Conservation (phyloP, 202 grass and related monocot species). For the Eragrostis tef region DNA sequence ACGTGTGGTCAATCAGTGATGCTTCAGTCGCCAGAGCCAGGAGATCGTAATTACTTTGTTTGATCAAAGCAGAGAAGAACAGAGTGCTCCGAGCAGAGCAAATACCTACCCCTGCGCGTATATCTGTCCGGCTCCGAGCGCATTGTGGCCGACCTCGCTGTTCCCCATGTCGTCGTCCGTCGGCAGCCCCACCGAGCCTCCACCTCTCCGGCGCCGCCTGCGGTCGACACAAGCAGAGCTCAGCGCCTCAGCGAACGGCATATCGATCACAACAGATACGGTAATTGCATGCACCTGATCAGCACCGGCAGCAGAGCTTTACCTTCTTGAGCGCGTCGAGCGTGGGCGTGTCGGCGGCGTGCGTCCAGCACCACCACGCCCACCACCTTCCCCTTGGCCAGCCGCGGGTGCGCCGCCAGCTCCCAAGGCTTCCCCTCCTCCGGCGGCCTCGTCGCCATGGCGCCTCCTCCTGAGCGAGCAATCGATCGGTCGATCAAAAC, state of each 20-base stretch:
- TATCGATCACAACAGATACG: background rate
- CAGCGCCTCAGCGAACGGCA: background rate
- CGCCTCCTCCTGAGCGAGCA: background rate
- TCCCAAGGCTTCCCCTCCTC: constrained; percentile 53
- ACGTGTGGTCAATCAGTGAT: too few relatives aligned
- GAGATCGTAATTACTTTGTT: too few relatives aligned
- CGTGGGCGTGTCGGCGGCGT: constrained; percentile 54
- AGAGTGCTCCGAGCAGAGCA: too few relatives aligned
- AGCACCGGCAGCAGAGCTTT: background rate
- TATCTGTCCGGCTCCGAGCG: constrained; percentile 63
- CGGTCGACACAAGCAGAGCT: background rate
- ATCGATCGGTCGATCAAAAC: background rate
- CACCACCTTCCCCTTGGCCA: constrained; percentile 60
- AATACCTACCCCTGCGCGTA: constrained; percentile 70
- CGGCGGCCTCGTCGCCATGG: constrained; percentile 28
- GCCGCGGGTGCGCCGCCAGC: constrained; percentile 50
- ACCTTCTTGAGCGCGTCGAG: constrained; percentile 67
- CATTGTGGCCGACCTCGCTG: constrained; percentile 74
- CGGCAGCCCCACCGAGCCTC: constrained; percentile 59
- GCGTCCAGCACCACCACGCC: constrained; percentile 66
- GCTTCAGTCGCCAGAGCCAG: too few relatives aligned
- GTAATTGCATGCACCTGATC: background rate
- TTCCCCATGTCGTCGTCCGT: constrained; percentile 72
- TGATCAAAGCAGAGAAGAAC: background rate
- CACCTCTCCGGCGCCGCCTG: constrained; percentile 60